Percentiles rank a stretch among this genome's conserved stretches.
These are phyloP conservation scores for Alopecurus myosuroides DNA, from an alignment of 176 grass and related monocot species.

Conservation along the genomic window DNA sequence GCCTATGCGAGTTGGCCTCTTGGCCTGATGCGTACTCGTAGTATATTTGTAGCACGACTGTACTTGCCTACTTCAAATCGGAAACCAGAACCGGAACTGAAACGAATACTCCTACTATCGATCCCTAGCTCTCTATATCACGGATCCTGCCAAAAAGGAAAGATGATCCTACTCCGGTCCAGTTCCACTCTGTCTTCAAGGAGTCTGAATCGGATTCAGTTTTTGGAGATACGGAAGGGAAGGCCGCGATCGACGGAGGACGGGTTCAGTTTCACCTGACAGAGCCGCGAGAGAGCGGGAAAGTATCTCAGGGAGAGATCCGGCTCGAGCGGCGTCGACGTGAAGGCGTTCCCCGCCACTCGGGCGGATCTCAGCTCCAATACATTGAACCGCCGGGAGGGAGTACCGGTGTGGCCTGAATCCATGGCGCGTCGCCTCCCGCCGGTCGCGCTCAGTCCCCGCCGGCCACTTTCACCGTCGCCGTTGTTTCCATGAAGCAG, in stretches of 20 bases:
- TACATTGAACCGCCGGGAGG: conserved; percentile 20
- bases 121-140: too few species aligned
- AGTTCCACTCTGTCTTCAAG: neutral
- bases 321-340: conserved; percentile 20
- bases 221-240: neutral
- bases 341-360: conserved; percentile 34
- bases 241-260: neutral
- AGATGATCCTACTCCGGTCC: neutral
- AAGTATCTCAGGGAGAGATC: neutral
- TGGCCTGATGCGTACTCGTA: neutral
- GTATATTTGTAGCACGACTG: neutral
- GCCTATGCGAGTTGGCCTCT: neutral
- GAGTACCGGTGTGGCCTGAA: conserved; percentile 8
- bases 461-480: conserved; percentile 13
- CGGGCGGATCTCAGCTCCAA: neutral
- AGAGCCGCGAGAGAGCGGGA: neutral
- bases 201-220: neutral
- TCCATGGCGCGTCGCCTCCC: conserved; percentile 6
- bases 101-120: too few species aligned
- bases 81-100: neutral
- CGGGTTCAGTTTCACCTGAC: neutral
- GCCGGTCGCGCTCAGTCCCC: conserved; percentile 29
- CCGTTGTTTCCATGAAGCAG: neutral
- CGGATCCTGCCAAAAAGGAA: neutral
- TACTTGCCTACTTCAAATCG: neutral